Evolutionary conservation across 2,329 filamentous ascomycete species (phyloP).

Genomic region (Chaetomiaceae sp.): DNA sequence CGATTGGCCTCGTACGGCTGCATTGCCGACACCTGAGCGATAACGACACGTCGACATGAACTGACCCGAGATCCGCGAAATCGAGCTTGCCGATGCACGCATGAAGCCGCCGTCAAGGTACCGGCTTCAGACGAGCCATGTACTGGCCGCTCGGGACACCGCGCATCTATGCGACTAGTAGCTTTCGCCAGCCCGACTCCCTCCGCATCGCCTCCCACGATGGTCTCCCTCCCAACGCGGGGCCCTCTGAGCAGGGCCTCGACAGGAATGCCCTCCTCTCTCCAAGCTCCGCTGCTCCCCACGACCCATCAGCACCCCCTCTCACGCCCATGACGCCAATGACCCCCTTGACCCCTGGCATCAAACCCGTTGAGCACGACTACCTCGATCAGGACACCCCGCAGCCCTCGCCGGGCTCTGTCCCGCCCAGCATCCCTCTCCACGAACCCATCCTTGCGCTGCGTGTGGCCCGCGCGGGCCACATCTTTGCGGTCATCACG

Average conservation of each 20-base stretch:
- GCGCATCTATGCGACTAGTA: conserved; percentile 75
- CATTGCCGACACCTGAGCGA: neutral
- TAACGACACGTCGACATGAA: conserved; percentile 19
- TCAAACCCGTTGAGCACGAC: conserved; percentile 56
- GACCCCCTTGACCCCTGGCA: conserved; percentile 54
- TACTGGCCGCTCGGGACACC: conserved; percentile 89
- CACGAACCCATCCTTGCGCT: conserved; percentile 69
- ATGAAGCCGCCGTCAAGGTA: conserved; percentile 24
- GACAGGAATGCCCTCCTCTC: conserved; percentile 23
- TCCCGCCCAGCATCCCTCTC: conserved; percentile 37
- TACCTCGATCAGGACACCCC: conserved; percentile 34
- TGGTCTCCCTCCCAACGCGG: conserved; percentile 45
- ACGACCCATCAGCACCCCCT: conserved; percentile 38
- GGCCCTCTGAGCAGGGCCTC: conserved; percentile 26
- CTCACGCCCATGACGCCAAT: conserved; percentile 44
- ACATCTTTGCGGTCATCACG: conserved; percentile 84
- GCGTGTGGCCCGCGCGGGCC: conserved; percentile 71
- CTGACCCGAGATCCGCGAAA: conserved; percentile 12
- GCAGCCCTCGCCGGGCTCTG: conserved; percentile 29
- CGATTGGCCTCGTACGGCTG: neutral
- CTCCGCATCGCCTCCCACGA: conserved; percentile 55
- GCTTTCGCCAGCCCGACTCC: conserved; percentile 54
- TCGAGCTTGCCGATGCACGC: conserved; percentile 20
- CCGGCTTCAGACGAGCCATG: conserved; percentile 51
- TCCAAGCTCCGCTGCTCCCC: conserved; percentile 25